phyloP scores from a whole-genome alignment of 2,329 filamentous ascomycete genomes.

The Fusarium floridanum region DNA sequence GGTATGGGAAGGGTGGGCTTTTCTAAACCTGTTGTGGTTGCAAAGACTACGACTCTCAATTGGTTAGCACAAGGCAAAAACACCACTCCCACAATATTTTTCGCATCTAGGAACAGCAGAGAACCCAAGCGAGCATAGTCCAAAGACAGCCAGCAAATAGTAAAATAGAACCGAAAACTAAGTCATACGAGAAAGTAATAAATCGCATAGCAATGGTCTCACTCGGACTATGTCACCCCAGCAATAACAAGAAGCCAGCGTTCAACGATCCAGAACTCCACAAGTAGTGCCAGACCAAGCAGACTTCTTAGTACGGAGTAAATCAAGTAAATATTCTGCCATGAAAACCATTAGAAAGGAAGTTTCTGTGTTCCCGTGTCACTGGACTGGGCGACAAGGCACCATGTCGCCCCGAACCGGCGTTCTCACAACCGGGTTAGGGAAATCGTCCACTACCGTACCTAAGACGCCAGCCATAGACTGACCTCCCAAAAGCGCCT shows the following conservation, averaged over 20 bases:
- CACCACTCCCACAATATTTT: too few relatives aligned
- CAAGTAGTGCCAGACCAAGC: neutral
- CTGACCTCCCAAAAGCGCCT: neutral
- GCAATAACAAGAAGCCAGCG: neutral
- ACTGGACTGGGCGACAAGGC: neutral
- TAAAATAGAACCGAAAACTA: too few relatives aligned
- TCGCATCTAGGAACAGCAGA: fast-evolving
- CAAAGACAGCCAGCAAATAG: too few relatives aligned
- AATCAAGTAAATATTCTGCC: neutral
- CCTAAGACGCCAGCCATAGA: neutral
- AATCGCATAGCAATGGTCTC: neutral
- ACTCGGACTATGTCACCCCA: neutral
- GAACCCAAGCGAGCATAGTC: neutral
- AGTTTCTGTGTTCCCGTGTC: neutral
- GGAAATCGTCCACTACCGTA: neutral
- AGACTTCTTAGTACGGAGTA: neutral
- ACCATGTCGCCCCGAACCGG: too few relatives aligned
- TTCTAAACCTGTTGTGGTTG: neutral
- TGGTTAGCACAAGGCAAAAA: too few relatives aligned
- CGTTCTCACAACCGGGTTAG: neutral
- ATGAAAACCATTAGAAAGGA: neutral
- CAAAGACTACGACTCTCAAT: too few relatives aligned
- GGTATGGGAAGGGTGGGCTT: neutral
- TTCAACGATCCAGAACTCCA: neutral
- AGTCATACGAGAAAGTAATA: neutral